These are phyloP conservation scores for Begonia masoniana DNA, from an alignment of 306 rosid genomes.

Conservation along the genomic window DNA sequence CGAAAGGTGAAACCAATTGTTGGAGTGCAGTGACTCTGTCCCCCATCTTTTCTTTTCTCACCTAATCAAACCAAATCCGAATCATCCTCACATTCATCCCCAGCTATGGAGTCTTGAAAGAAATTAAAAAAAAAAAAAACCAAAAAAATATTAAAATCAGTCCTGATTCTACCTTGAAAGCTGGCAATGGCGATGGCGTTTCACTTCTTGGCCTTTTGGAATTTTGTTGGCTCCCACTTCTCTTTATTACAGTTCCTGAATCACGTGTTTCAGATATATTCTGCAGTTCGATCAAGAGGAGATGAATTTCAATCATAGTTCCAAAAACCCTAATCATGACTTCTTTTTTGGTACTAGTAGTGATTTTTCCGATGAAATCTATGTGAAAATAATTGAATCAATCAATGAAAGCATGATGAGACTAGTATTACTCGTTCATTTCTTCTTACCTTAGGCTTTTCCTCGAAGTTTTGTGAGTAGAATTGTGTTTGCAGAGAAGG, in stretches of 20 bases:
- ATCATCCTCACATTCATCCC: conserved; percentile 43
- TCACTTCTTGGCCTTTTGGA: conserved; percentile 86
- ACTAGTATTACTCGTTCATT: too few species aligned
- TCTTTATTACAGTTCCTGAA: conserved; percentile 45
- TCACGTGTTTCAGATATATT: conserved; percentile 64
- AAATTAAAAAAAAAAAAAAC: conserved; percentile 18
- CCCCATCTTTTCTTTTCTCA: conserved; percentile 99
- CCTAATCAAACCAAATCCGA: conserved; percentile 33
- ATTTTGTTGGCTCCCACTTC: conserved; percentile 61
- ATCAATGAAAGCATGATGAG: too few species aligned
- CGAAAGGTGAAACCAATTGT: conserved; percentile 99
- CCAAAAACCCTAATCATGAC: conserved; percentile 14
- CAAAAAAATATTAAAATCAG: conserved; percentile 2
- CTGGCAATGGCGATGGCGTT: conserved; percentile 85
- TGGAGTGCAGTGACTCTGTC: conserved; percentile 99
- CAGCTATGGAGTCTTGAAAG: conserved; percentile 78
- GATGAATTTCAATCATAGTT: conserved; percentile 8
- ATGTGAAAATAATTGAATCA: too few species aligned
- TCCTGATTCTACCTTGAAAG: conserved; percentile 68
- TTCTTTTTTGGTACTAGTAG: background rate
- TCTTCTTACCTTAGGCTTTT: conserved; percentile 57
- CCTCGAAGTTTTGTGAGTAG: conserved; percentile 31
- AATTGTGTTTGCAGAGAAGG: conserved; percentile 59
- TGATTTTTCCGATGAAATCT: too few species aligned
- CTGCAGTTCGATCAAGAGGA: conserved; percentile 25